phyloP scores from a whole-genome alignment of 768 basidiomycete genomes.

The Psilocybe azurescens region DNA sequence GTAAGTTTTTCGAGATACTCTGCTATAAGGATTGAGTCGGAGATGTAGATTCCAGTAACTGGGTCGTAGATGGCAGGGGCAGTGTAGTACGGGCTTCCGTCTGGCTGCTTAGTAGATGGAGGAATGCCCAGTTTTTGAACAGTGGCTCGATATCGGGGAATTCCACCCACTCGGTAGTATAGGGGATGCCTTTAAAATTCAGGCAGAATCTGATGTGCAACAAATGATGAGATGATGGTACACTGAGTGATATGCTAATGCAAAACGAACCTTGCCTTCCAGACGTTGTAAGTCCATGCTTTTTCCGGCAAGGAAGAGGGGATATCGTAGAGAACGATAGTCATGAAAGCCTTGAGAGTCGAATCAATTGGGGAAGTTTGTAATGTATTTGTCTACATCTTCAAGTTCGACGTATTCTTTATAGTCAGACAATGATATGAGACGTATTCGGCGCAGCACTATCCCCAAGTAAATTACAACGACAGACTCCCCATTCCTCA shows the following conservation, averaged over 20 bases:
- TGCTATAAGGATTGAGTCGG: constrained; percentile 49
- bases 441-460: too few relatives aligned
- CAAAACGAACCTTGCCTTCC: constrained; percentile 35
- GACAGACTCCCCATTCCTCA: too few relatives aligned
- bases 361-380: not conserved
- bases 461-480: too few relatives aligned
- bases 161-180: constrained; percentile 53
- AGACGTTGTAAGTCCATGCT: constrained; percentile 41
- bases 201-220: constrained; percentile 26
- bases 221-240: not conserved
- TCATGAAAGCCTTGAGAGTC: constrained; percentile 6
- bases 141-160: constrained; percentile 45
- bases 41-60: constrained; percentile 34
- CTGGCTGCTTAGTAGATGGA: constrained; percentile 38
- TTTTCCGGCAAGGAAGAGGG: constrained; percentile 28
- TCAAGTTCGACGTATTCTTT: too few relatives aligned
- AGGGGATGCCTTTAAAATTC: constrained; percentile 36
- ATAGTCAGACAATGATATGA: too few relatives aligned
- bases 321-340: constrained; percentile 42
- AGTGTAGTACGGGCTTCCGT: constrained; percentile 46
- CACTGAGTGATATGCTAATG: not conserved
- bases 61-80: constrained; percentile 46
- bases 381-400: too few relatives aligned
- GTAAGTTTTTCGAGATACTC: constrained; percentile 50
- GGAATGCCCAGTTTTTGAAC: constrained; percentile 37